A percentile compares a stretch with the other conserved stretches of the same genome.
Evolutionary conservation across 805 yeast species (phyloP).

Genomic region (Nakazawaea populi): DNA sequence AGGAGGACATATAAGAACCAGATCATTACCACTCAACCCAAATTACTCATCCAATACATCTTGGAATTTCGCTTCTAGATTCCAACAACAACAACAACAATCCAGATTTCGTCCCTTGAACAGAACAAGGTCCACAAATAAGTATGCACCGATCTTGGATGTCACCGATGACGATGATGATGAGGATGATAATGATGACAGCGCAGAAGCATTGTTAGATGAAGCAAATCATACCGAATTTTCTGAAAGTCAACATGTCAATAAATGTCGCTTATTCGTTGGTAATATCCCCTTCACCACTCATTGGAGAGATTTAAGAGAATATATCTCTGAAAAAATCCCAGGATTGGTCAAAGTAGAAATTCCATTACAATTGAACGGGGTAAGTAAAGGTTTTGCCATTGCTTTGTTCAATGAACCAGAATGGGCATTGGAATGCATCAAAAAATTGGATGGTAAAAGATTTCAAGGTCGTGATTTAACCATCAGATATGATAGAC

Average conservation of each 20-base stretch:
- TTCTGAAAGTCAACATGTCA: slow-evolving; percentile 26
- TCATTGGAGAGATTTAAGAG: slow-evolving; percentile 28
- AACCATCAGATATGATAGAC: slow-evolving; percentile 56
- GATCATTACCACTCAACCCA: slow-evolving; percentile 7
- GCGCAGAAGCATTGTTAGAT: not conserved
- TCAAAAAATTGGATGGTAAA: slow-evolving; percentile 42
- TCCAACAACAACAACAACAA: slow-evolving; percentile 2
- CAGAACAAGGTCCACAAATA: slow-evolving; percentile 3
- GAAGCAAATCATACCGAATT: slow-evolving; percentile 13
- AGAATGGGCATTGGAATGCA: slow-evolving; percentile 42
- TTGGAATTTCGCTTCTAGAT: slow-evolving; percentile 1
- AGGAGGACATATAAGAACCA: slow-evolving; percentile 3
- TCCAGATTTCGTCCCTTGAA: not conserved
- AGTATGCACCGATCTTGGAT: slow-evolving; percentile 11
- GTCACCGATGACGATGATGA: slow-evolving; percentile 17
- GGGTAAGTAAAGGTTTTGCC: slow-evolving; percentile 56
- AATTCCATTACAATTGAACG: slow-evolving; percentile 35
- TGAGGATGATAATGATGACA: slow-evolving; percentile 17
- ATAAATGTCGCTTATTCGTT: slow-evolving; percentile 40
- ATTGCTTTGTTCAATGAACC: slow-evolving; percentile 46
- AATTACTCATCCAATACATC: not conserved
- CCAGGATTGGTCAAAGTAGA: slow-evolving; percentile 30
- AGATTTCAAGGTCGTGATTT: slow-evolving; percentile 55
- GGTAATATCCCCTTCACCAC: slow-evolving; percentile 52
- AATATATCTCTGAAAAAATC: slow-evolving; percentile 25